Base-by-base conservation (phyloP, 129 eudicot genomes). In the Dittrichia graveolens region DNA sequence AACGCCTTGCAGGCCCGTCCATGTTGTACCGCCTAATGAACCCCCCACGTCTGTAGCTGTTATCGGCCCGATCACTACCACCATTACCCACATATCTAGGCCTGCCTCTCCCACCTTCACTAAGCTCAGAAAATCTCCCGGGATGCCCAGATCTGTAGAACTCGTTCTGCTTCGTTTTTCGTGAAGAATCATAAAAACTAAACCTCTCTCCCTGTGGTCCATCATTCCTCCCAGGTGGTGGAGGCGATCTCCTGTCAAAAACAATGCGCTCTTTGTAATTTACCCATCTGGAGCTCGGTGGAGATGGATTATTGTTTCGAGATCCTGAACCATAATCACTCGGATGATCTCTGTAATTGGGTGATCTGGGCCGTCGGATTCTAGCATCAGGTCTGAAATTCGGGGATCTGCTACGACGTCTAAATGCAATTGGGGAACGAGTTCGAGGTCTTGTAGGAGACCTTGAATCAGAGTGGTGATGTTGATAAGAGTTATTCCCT, bases 321-420 rank as follows among this genome's bases (percentile, higher is more conserved):
- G 79, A 58, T 44, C 67, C 73, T 3, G 80, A 54, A 65, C 47
- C 71, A 41, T 76, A 81, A 52, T 79, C 85, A 18, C 19, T 52
- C 0, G 49, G 65, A 65, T 65, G 75, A 60, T 67, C 82, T 45
- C 76, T 69, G 40, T 76, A 73, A 49, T 53, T 31, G 9, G 82
- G 82, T 10, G 84, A 75, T 60, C 84, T 74, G 3, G 38, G 49
- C 37, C 84, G 56, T 39, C 71, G 82, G 61, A 72, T 48, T 76
- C 85, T 75, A 48, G 35, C 24, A 54, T 80, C 80, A 40, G 71
- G 67, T 55, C 84, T 58, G 67, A 71, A 76, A 72, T 37, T 50
- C n/a, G 85, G 85, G 14, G 85, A 81, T 34, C 85, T 67, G 34
- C 85, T 81, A 6, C 82, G 75, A 19, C 68, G 71, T 50, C 85